Evolutionary conservation across 345 rosid species (phyloP), one percentile per base, ranked within the genome.

Genomic region (Lepidium aucheri): DNA sequence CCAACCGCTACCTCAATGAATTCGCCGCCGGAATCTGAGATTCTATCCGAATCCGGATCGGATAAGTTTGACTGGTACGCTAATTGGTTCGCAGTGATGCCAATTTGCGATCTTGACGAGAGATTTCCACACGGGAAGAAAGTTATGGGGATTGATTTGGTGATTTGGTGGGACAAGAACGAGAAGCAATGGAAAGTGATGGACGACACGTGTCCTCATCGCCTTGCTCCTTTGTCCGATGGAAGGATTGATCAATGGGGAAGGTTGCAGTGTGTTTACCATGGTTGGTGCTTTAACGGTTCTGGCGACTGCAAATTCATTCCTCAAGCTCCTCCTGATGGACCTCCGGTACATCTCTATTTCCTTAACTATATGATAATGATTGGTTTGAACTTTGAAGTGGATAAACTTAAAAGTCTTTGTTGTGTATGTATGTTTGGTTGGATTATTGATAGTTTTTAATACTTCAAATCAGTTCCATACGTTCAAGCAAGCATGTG

Each of bases 271-370:
- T 89, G 95, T 69, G 96, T 87, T 1, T 89, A 89, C 46, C 98
- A 87, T 69, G 96, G 96, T 0, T 92, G 93, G 98, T 92, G 98
- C 49, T 92, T 92, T 69, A 64, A 69, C 62, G 96, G 96, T 53
- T 78, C 89, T 18, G 92, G 96, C 4, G 83, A 84, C 50, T 85
- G 95, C 52, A 84, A 92, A 41, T 44, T 87, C 70, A 89, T 92
- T 15, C 98, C 96, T 70, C 98, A 87, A 53, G 95, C 95, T 9
- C 80, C 88, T 15, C 78, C 57, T 2, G 87, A 84, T 50, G 98
- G 90, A 8, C 91, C 96, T 32, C 95, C 92, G 67, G 90, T 90
- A 81, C 18, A 26, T 32, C 54, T 65, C n/a, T 20, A 14, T 20
- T 51, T 58, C n/a, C 47, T 58, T 33, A 2, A 11, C 7, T 35